phyloP scores from a whole-genome alignment of 2,329 filamentous ascomycete species.

The Xylaria sp. region DNA sequence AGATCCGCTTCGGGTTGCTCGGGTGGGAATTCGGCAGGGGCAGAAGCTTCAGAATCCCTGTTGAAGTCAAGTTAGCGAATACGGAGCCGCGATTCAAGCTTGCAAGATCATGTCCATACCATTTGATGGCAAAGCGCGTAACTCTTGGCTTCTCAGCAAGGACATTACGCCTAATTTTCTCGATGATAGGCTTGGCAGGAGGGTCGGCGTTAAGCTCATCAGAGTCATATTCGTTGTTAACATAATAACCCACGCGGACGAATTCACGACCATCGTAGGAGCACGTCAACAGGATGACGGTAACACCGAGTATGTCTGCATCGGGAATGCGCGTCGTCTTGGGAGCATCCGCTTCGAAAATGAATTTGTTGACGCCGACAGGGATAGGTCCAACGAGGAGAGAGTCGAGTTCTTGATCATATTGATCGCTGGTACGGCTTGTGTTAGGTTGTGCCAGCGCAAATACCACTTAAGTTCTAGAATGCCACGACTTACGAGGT shows the following conservation, averaged over 20 bases:
- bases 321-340: slow-evolving; percentile 91
- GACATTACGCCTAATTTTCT: slow-evolving; percentile 91
- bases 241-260: slow-evolving; percentile 97
- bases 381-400: slow-evolving; percentile 97
- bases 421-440: slow-evolving; percentile 75
- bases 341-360: slow-evolving; percentile 95
- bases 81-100: neutral
- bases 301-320: slow-evolving; percentile 95
- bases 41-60: slow-evolving; percentile 98
- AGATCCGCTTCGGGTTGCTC: slow-evolving; percentile 97
- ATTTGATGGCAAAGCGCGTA: slow-evolving; percentile 98
- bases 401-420: slow-evolving; percentile 98
- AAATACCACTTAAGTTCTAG: neutral
- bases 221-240: slow-evolving; percentile 98
- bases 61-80: slow-evolving; percentile 21
- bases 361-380: slow-evolving; percentile 97
- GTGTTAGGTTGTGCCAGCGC: slow-evolving; percentile 36
- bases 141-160: slow-evolving; percentile 97
- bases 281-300: slow-evolving; percentile 94
- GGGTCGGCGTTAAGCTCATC: slow-evolving; percentile 90
- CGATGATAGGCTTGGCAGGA: slow-evolving; percentile 89
- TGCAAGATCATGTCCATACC: slow-evolving; percentile 67
- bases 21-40: slow-evolving; percentile 93
- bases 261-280: slow-evolving; percentile 97
- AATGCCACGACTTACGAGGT: slow-evolving; percentile 77